Evolutionary conservation across 306 rosid species (phyloP), one percentile per base, ranked within the genome.

Genomic region (Potentilla sterilis): DNA sequence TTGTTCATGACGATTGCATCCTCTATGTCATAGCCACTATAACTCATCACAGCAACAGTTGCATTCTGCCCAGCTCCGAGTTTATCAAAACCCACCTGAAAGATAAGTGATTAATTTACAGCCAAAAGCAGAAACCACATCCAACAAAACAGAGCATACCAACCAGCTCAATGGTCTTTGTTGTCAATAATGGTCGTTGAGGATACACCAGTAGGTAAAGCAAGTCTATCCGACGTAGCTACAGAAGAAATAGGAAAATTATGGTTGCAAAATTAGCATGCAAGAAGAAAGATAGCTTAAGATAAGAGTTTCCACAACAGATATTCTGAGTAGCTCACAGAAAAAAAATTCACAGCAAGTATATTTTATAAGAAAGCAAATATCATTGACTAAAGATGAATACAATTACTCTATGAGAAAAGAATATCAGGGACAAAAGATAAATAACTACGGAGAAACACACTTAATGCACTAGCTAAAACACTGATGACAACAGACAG

Each of bases 41-140:
- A 94, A 79, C 98, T 94, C 97, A 94, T 94, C 68, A 94, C 98
- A 77, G 98, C 97, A 75, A 94, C 98, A 3, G 98, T 91, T 74
- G 98, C 98, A 81, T 94, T 94, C 77, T 94, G 98, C 57, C 98
- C 98, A 0, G 98, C 98, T 85, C 98, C 98, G 32, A 94, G 97
- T 82, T 88, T 94, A 83, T 94, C 98, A 83, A 90, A 94, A 75
- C 98, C 96, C 82, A 94, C 98, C 98, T 93, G 73, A 86, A 72
- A 83, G 77, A 34, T 52, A 34, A 67, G 38, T 34, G 58, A 76
- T 80, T 78, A 80, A 70, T 57, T 57, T 28, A 65, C 73, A 73
- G 18, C 21, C 51, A 34, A 63, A 5, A 64, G 37, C n/a, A n/a
- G 22, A 71, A 42, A 16, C 41, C 43, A 18, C 35, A 77, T 54